Evolutionary conservation across 805 yeast genomes (phyloP), one percentile per base, ranked within the genome.

Genomic region (Saturnispora saitoi): DNA sequence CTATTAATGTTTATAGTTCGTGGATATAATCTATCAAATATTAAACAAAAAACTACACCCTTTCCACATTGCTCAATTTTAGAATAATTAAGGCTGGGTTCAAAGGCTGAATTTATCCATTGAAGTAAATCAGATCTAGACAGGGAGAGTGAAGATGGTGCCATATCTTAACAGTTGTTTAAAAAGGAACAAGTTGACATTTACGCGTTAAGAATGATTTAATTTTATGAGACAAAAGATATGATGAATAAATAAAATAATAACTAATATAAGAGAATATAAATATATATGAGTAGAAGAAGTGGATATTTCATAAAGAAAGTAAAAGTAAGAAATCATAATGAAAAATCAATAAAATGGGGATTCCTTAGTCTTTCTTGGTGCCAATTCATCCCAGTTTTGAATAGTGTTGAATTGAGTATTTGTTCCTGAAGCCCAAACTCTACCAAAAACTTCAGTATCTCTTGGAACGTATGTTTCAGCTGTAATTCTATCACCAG

Each of bases 1-100:
- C 82, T 78, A 43, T 69, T 60, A 83, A 91, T 77, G 1, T 96
- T 93, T 17, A 93, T 74, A 15, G 42, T 42, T 56, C 88, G 96
- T 9, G 83, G 81, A 58, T 73, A 86, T 17, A 93, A 80, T 7
- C 89, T 78, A 64, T 93, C 97, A 70, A 91, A 73, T 36, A 93
- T 75, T 68, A 90, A 96, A 65, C 97, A 89, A 63, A 87, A 91
- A 1, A 88, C 91, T 1, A 96, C 96, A 2, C 99, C 99, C 2
- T 85, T 78, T 15, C 99, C 99, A 61, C 96, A 83, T 65, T 90
- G 90, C 62, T 93, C 99, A 1, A 93, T 83, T 61, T 85, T 87
- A 32, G 79, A 71, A 58, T 86, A 78, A 53, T 80, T 71, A 38
- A 89, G 65, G 40, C 38, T 17, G 7, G 38, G 38, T 17, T 75